Evolutionary conservation across 495 filamentous ascomycete species (phyloP).

Genomic region (Hypoxylon fuscum): DNA sequence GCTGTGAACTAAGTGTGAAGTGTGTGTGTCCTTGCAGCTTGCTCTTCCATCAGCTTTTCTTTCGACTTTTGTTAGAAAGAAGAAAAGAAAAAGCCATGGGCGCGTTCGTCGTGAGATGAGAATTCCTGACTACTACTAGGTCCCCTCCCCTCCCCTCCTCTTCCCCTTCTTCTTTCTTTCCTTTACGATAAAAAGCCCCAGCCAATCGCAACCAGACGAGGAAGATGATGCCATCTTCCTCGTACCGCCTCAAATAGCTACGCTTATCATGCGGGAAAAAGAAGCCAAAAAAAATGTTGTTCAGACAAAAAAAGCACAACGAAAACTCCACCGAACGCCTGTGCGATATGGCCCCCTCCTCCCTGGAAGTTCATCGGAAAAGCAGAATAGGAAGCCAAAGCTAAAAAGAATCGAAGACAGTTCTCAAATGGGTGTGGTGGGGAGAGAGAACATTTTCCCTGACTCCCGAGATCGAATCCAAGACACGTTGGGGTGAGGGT

Average conservation of each 20-base stretch:
- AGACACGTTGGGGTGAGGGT: neutral
- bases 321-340: slow-evolving; percentile 40
- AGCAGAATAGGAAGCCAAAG: slow-evolving; percentile 25
- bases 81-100: no score
- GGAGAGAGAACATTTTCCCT: slow-evolving; percentile 5
- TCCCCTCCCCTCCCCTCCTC: neutral
- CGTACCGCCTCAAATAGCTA: neutral
- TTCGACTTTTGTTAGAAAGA: neutral
- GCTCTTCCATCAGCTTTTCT: no score
- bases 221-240: no score
- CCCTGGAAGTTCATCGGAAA: slow-evolving; percentile 17
- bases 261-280: slow-evolving; percentile 31
- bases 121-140: neutral
- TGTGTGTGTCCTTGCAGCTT: no score
- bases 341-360: slow-evolving; percentile 36
- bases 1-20: slow-evolving; percentile 4
- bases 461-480: slow-evolving; percentile 1
- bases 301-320: slow-evolving; percentile 1
- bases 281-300: slow-evolving; percentile 3
- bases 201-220: no score
- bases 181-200: slow-evolving; percentile 1
- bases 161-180: slow-evolving; percentile 6
- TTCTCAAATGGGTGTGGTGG: slow-evolving; percentile 4
- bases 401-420: slow-evolving; percentile 17
- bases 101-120: neutral